phyloP scores from a whole-genome alignment of 257 asterid genomes.

The Prunella vulgaris region DNA sequence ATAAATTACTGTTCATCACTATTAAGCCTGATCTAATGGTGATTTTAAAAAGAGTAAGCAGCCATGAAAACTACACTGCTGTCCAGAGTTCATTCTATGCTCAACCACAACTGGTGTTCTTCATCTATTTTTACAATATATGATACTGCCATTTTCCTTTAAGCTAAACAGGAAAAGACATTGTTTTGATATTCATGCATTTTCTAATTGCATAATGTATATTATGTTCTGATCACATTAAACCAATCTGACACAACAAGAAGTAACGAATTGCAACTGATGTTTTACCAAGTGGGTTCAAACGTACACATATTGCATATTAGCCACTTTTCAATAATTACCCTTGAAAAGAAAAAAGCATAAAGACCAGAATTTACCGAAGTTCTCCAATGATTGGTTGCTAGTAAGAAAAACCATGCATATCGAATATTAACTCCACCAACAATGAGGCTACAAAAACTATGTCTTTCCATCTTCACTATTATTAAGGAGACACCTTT shows the following conservation, averaged over 20 bases:
- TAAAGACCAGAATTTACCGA: conserved; percentile 23
- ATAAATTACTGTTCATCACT: no score
- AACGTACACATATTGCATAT: background rate
- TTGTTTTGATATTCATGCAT: background rate
- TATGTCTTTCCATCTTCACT: conserved; percentile 30
- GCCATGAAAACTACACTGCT: no score
- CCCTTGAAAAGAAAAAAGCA: background rate
- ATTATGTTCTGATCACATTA: background rate
- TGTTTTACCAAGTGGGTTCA: background rate
- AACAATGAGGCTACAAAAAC: conserved; percentile 12
- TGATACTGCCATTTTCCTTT: no score
- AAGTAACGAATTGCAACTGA: background rate
- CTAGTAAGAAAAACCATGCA: background rate
- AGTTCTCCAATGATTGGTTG: conserved; percentile 7
- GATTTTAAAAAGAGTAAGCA: no score
- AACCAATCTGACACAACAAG: background rate
- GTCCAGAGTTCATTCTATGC: no score
- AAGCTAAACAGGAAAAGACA: background rate
- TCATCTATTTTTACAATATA: no score
- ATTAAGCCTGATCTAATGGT: no score
- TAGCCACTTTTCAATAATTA: background rate
- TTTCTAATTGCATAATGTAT: background rate
- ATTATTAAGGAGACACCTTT: conserved; percentile 38
- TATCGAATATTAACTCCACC: conserved; percentile 19
- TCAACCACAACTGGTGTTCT: no score